phyloP scores from a whole-genome alignment of 345 rosid species.

The Ceriops zippeliana region DNA sequence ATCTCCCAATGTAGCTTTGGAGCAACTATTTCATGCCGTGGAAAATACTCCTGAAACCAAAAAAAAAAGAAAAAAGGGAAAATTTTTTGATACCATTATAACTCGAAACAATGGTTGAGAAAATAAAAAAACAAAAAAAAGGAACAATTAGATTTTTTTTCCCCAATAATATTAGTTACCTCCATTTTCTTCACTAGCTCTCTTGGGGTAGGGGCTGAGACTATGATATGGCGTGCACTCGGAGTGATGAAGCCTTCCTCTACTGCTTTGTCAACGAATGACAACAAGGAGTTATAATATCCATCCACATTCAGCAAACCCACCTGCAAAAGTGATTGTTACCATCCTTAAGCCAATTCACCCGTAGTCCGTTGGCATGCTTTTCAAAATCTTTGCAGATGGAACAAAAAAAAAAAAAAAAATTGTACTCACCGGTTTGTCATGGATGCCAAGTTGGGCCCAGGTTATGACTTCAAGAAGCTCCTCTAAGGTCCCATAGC shows the following conservation, averaged over 20 bases:
- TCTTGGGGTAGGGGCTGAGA: constrained; percentile 28
- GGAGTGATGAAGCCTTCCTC: constrained; percentile 34
- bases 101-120: neutral
- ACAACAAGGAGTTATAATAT: constrained; percentile 24
- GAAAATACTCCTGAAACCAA: constrained; percentile 58
- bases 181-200: constrained; percentile 35
- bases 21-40: constrained; percentile 69
- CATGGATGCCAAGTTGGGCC: constrained; percentile 36
- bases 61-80: neutral
- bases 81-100: neutral
- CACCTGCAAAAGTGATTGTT: constrained; percentile 16
- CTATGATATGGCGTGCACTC: constrained; percentile 28
- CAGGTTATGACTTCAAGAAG: constrained; percentile 36
- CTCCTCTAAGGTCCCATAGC: constrained; percentile 34
- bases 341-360: neutral
- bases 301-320: constrained; percentile 37
- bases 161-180: constrained; percentile 8
- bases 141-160: no score
- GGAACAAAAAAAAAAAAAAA: neutral
- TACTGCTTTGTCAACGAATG: constrained; percentile 34
- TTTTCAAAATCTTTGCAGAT: neutral
- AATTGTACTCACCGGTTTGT: constrained; percentile 22
- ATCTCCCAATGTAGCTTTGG: constrained; percentile 75
- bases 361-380: no score
- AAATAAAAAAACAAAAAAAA: neutral